These are phyloP conservation scores for Tuber melanosporum DNA, from an alignment of 495 filamentous ascomycete species.

Conservation along the genomic window DNA sequence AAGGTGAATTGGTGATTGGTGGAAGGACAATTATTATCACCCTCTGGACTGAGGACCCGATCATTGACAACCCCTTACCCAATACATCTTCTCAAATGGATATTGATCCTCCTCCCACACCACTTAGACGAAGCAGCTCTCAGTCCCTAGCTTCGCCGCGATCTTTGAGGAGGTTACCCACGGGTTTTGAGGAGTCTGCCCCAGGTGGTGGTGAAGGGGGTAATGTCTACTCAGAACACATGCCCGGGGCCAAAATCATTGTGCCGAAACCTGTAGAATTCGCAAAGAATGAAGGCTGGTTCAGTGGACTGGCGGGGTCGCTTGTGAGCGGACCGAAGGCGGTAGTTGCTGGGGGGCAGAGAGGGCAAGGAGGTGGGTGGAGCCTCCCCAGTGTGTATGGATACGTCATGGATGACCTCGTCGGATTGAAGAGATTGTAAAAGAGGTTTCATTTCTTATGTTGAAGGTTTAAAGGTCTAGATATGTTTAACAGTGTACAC, in stretches of 20 bases:
- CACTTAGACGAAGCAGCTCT: constrained; percentile 19
- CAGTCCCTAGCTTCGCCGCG: constrained; percentile 22
- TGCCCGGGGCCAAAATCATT: constrained; percentile 37
- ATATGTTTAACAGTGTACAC: neutral
- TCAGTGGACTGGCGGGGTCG: constrained; percentile 37
- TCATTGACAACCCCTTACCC: constrained; percentile 23
- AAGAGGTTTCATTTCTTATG: neutral
- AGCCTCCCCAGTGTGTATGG: constrained; percentile 27
- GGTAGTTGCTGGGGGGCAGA: constrained; percentile 23
- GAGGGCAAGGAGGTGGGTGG: constrained; percentile 25
- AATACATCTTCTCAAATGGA: constrained; percentile 36
- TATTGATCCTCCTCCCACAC: constrained; percentile 24
- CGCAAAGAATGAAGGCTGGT: constrained; percentile 39
- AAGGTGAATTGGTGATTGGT: constrained; percentile 32
- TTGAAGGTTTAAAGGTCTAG: neutral
- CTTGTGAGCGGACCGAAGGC: constrained; percentile 32
- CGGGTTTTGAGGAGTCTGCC: constrained; percentile 26
- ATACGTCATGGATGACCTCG: constrained; percentile 40
- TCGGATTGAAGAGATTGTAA: constrained; percentile 38
- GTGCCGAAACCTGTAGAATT: constrained; percentile 40
- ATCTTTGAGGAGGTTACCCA: constrained; percentile 23
- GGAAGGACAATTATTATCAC: constrained; percentile 36
- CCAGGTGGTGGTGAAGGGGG: constrained; percentile 10
- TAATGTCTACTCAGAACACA: constrained; percentile 35
- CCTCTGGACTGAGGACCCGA: constrained; percentile 35